Percentiles rank a stretch among this genome's conserved stretches.
Evolutionary conservation across 495 filamentous ascomycete species (phyloP).

Genomic region (Poronia punctata): DNA sequence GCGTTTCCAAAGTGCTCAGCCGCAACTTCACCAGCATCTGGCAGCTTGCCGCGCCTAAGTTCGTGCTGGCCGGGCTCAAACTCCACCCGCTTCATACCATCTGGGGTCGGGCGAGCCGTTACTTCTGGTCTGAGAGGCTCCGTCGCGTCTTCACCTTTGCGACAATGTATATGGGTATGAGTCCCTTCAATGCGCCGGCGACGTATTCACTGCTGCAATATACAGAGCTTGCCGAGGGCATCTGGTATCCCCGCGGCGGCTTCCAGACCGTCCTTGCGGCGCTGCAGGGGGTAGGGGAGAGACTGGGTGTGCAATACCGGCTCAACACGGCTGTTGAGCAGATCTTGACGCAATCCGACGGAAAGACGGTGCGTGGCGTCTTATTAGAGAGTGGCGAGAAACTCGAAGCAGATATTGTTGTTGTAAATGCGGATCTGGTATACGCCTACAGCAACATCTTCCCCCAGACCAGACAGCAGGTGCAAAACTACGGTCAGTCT

Average conservation of each 20-base stretch:
- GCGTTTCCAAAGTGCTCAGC: constrained; percentile 51
- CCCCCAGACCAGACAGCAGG: constrained; percentile 16
- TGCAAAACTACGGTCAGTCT: constrained; percentile 33
- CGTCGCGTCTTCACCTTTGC: constrained; percentile 63
- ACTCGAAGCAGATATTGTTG: constrained; percentile 52
- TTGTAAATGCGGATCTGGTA: constrained; percentile 63
- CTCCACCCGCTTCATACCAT: constrained; percentile 62
- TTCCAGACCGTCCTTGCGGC: constrained; percentile 56
- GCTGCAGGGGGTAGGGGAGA: constrained; percentile 47
- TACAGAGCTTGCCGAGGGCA: constrained; percentile 63
- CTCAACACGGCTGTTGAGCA: constrained; percentile 44
- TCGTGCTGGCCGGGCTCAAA: constrained; percentile 44
- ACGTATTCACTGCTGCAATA: constrained; percentile 69
- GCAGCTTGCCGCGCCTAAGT: constrained; percentile 43
- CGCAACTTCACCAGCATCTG: constrained; percentile 53
- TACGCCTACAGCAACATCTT: constrained; percentile 65
- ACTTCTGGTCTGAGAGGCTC: constrained; percentile 60
- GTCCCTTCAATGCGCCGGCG: constrained; percentile 62
- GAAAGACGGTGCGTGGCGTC: constrained; percentile 46
- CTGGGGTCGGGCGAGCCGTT: constrained; percentile 49
- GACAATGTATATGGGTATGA: constrained; percentile 76
- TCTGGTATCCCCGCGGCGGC: constrained; percentile 65
- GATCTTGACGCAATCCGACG: constrained; percentile 40
- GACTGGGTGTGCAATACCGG: constrained; percentile 50
- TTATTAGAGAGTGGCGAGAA: constrained; percentile 42